A percentile compares a stretch with the other conserved stretches of the same genome.
Conservation (phyloP, 805 yeast genomes). For the Yarrowia divulgata region DNA sequence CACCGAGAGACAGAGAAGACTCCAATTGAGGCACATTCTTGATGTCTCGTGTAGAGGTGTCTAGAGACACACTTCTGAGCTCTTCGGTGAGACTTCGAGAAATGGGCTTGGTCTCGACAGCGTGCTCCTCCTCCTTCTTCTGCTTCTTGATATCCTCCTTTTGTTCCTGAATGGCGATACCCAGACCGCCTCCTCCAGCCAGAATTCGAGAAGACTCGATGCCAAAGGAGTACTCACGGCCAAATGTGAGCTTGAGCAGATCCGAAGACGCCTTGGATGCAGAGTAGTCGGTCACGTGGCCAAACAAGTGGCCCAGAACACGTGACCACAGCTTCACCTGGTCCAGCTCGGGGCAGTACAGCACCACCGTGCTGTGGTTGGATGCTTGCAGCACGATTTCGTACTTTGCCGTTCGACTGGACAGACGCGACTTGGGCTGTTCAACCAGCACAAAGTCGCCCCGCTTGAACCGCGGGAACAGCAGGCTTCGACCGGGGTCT, state of each 20-base stretch:
- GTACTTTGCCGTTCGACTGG: conserved; percentile 22
- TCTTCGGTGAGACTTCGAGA: too few relatives aligned
- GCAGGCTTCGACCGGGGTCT: conserved; percentile 39
- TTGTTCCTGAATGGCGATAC: conserved; percentile 6
- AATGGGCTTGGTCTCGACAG: neutral
- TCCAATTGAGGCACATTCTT: conserved; percentile 10
- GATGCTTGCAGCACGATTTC: conserved; percentile 34
- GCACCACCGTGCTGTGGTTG: conserved; percentile 21
- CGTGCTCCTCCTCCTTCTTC: neutral
- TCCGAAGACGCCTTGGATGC: conserved; percentile 21
- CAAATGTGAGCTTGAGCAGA: conserved; percentile 29
- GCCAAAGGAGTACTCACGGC: conserved; percentile 34
- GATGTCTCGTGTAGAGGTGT: neutral
- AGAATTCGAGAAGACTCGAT: conserved; percentile 22
- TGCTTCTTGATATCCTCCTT: neutral
- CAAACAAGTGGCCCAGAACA: conserved; percentile 19
- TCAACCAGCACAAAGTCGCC: conserved; percentile 35
- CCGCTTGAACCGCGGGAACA: conserved; percentile 31
- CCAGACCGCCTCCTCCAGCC: conserved; percentile 26
- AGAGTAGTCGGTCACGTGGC: conserved; percentile 37
- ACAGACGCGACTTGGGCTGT: conserved; percentile 22
- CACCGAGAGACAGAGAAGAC: conserved; percentile 20
- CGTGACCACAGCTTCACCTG: conserved; percentile 38
- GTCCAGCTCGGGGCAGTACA: conserved; percentile 34
- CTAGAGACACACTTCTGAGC: neutral